phyloP scores from a whole-genome alignment of 148 eudicot species.

The Arctostaphylos glauca region DNA sequence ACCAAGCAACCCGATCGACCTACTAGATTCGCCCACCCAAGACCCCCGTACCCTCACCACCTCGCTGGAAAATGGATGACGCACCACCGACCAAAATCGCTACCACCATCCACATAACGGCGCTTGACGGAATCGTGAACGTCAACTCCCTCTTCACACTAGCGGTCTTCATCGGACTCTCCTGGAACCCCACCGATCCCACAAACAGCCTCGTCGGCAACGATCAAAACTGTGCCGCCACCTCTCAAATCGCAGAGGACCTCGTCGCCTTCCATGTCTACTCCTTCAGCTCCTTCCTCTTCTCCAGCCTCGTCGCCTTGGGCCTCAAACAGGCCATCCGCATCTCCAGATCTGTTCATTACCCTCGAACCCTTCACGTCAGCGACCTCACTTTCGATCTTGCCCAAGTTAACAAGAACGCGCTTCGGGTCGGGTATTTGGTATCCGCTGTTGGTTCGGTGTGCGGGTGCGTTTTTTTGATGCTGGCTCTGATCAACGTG shows the following conservation, averaged over 20 bases:
- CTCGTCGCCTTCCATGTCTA: constrained; percentile 66
- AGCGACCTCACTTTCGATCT: constrained; percentile 29
- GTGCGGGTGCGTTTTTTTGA: constrained; percentile 58
- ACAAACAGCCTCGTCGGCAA: constrained; percentile 36
- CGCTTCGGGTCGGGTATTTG: constrained; percentile 66
- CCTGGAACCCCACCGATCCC: constrained; percentile 65
- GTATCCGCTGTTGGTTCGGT: constrained; percentile 77
- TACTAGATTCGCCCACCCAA: too few relatives aligned
- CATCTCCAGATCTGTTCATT: constrained; percentile 35
- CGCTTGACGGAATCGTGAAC: constrained; percentile 67
- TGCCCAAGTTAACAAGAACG: constrained; percentile 39
- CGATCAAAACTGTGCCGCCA: constrained; percentile 29
- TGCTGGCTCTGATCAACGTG: constrained; percentile 70
- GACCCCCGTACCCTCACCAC: not conserved
- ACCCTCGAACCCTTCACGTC: constrained; percentile 27
- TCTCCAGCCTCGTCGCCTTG: constrained; percentile 66
- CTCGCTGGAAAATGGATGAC: constrained; percentile 12
- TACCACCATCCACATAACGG: constrained; percentile 61
- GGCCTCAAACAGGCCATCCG: constrained; percentile 71
- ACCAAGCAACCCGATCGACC: too few relatives aligned
- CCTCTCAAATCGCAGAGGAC: constrained; percentile 32
- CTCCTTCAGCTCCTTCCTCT: constrained; percentile 80
- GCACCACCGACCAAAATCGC: constrained; percentile 14
- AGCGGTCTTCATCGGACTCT: constrained; percentile 70
- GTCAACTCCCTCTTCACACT: constrained; percentile 79